Conservation (phyloP, 139 green algal genomes). For the Micromonas pusilla region DNA sequence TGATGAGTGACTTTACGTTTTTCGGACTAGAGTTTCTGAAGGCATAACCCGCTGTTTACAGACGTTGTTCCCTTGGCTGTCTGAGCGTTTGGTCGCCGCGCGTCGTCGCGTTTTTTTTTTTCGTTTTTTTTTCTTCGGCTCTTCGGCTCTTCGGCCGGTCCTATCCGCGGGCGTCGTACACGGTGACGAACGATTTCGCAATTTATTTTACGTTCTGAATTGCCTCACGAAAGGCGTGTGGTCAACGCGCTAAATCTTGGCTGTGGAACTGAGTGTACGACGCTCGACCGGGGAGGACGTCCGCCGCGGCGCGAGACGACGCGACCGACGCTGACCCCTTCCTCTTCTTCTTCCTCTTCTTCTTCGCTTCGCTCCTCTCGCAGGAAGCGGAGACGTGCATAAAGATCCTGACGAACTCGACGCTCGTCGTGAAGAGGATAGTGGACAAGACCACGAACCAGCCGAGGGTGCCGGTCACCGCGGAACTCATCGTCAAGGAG, state of each 20-base stretch:
- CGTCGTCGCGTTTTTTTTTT: not conserved
- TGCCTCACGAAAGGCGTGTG: not conserved
- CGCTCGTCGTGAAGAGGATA: conserved; percentile 8
- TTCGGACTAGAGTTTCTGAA: not conserved
- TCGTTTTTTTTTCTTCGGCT: not conserved
- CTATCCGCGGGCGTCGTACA: not conserved
- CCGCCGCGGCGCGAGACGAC: not conserved
- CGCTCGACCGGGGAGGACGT: not conserved
- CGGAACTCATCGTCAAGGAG: conserved; percentile 8
- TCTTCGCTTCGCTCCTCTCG: not conserved
- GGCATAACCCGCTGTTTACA: conserved; percentile 13
- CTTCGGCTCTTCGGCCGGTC: not conserved
- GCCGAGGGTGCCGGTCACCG: not conserved
- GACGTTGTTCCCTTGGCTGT: conserved; percentile 27
- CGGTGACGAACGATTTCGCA: conserved; percentile 19
- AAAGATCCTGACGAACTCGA: not conserved
- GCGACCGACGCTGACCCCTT: not conserved
- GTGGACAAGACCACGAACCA: conserved; percentile 5
- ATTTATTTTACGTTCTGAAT: not conserved
- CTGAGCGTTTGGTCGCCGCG: conserved; percentile 6
- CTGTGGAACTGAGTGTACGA: conserved; percentile 13
- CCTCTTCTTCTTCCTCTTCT: not conserved
- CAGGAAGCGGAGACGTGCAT: not conserved
- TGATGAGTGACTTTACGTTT: conserved; percentile 2
- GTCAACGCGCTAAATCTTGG: not conserved